These are phyloP conservation scores for Mesotaenium endlicherianum DNA, from an alignment of 139 green algal species.

Conservation along the genomic window DNA sequence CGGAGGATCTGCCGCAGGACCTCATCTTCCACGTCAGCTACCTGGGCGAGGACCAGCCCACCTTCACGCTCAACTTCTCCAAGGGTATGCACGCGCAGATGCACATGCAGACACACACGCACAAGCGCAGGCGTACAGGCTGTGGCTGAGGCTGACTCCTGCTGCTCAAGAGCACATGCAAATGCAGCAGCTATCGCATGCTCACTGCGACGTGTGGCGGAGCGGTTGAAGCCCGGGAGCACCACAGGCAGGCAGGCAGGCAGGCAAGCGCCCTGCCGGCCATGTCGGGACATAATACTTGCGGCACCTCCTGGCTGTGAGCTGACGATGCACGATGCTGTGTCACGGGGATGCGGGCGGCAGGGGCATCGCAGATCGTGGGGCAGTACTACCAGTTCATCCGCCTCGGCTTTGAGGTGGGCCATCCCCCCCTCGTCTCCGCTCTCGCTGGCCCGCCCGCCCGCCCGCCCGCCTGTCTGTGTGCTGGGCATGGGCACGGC, in stretches of 20 bases:
- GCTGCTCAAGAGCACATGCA: neutral
- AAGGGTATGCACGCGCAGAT: conserved; percentile 29
- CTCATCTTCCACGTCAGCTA: conserved; percentile 56
- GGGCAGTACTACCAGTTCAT: conserved; percentile 56
- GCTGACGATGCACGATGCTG: too few species aligned
- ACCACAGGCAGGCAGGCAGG: too few species aligned
- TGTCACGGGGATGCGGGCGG: neutral
- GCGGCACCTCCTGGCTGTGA: too few species aligned
- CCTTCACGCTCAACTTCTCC: conserved; percentile 57
- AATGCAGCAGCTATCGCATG: neutral
- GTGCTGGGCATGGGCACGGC: too few species aligned
- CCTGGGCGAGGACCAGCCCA: conserved; percentile 49
- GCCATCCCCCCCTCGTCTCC: neutral
- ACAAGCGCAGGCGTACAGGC: too few species aligned
- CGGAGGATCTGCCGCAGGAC: conserved; percentile 51
- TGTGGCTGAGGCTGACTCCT: too few species aligned
- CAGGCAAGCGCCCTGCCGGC: too few species aligned
- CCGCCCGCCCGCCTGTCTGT: too few species aligned
- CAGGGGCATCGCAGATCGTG: conserved; percentile 46
- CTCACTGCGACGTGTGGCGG: neutral
- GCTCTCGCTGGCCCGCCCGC: too few species aligned
- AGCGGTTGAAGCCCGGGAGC: neutral
- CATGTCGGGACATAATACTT: too few species aligned
- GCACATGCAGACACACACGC: too few species aligned
- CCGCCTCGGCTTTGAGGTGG: conserved; percentile 51